Evolutionary conservation across 2,329 filamentous ascomycete species (phyloP), one percentile per base, ranked within the genome.

Genomic region (Elsinoe ampelina): DNA sequence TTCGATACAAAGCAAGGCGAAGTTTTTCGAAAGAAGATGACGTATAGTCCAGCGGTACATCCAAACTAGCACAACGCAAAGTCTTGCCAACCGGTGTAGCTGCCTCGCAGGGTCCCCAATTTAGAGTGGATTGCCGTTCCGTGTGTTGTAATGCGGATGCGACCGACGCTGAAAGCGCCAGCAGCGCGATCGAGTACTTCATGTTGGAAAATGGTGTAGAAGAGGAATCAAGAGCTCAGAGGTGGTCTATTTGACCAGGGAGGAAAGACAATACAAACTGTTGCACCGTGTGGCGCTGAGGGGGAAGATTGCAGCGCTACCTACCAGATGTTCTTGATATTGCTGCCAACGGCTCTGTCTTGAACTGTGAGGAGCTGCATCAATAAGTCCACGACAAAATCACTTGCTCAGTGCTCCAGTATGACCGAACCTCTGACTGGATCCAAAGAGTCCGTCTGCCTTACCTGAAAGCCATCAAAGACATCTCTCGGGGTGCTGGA

Each of bases 1-100:
- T 36, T 3, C 36, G 35, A 11, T 35, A 22, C 3, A 52, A 13
- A 2, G 30, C 34, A 8, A 52, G 34, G 2, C 26, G 30, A 5
- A 74, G 57, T 11, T 35, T 35, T 15, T 20, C 48, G 15, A 13
- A n/a, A 3, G 48, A 32, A n/a, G 48, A 3, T 15, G 30, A 22
- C 3, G n/a, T 13, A 13, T 52, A 52, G 12, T 38, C 48, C 8
- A 35, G 48, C 26, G 48, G 48, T n/a, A 52, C 48, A 8, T 35
- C n/a, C 3, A 52, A 19, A 22, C 34, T 38, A n/a, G 26, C 48
- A 19, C 48, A 52, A 19, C 36, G 48, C 7, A 52, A 15, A n/a
- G 48, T 48, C 39, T 42, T 42, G n/a, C 39, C 39, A 35, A 36
- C 17, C 3, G 39, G 39, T 20, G n/a, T 42, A 4, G 19, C n/a